Evolutionary conservation across 257 asterid genomes (phyloP).

Genomic region (Leptodermis oblonga): DNA sequence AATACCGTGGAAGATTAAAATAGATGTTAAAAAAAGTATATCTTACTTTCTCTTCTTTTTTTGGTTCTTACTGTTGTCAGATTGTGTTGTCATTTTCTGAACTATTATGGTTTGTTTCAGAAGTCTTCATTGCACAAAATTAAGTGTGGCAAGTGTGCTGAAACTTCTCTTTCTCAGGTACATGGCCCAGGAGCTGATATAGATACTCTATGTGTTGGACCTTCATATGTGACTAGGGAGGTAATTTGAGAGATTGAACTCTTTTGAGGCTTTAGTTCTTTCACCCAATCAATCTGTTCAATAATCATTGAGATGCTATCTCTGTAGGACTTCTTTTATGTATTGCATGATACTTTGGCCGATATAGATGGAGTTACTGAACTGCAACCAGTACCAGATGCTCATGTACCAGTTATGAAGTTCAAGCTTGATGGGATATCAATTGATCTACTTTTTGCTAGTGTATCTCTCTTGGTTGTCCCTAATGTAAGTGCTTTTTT

Average conservation of each 20-base stretch:
- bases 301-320: conserved; percentile 9
- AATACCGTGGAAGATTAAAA: not conserved
- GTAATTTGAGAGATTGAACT: conserved; percentile 13
- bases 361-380: conserved; percentile 81
- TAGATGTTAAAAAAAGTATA: not conserved
- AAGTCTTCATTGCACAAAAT: not conserved
- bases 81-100: not conserved
- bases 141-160: not conserved
- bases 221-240: conserved; percentile 39
- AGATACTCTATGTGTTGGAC: conserved; percentile 41
- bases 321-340: conserved; percentile 81
- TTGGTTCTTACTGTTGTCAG: not conserved
- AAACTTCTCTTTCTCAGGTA: conserved; percentile 22
- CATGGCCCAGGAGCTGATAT: conserved; percentile 45
- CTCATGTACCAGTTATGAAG: conserved; percentile 95
- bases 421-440: conserved; percentile 96
- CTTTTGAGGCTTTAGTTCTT: conserved; percentile 1
- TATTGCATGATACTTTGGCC: conserved; percentile 64
- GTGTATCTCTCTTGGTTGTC: conserved; percentile 76
- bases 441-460: conserved; percentile 91
- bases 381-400: conserved; percentile 97
- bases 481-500: conserved; percentile 66
- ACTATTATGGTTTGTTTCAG: not conserved
- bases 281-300: conserved; percentile 6
- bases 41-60: not conserved